A percentile compares a stretch with the other conserved stretches of the same genome.
These are phyloP conservation scores for Chiua virens DNA, from an alignment of 768 basidiomycete genomes.

Conservation along the genomic window DNA sequence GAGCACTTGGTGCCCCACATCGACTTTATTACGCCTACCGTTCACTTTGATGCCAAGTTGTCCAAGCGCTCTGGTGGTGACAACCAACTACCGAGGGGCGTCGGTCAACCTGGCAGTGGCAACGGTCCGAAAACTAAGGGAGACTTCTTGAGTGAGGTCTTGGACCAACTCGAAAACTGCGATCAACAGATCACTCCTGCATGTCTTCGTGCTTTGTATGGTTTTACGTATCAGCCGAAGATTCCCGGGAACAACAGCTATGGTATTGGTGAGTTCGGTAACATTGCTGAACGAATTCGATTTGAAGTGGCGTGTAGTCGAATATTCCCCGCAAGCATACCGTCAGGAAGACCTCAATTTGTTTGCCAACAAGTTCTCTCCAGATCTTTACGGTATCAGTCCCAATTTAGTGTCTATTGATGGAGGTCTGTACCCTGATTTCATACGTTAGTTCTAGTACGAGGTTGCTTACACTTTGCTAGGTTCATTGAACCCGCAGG, in stretches of 20 bases:
- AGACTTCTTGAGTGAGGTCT: conserved; percentile 12
- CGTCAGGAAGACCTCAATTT: conserved; percentile 44
- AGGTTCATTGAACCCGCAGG: conserved; percentile 42
- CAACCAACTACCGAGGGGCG: not conserved
- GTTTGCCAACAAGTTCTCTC: conserved; percentile 39
- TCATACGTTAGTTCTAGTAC: not conserved
- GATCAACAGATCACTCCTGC: conserved; percentile 50
- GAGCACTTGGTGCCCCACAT: conserved; percentile 37
- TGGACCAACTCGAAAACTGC: conserved; percentile 28
- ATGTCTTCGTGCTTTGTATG: conserved; percentile 60
- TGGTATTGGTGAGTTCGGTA: conserved; percentile 43
- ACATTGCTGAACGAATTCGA: not conserved
- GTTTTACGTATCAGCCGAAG: conserved; percentile 48
- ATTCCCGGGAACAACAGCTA: conserved; percentile 48
- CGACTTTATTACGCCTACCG: conserved; percentile 45
- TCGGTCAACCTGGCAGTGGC: conserved; percentile 17
- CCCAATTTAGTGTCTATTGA: conserved; percentile 33
- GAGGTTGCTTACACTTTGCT: conserved; percentile 24
- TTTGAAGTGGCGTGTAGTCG: conserved; percentile 37
- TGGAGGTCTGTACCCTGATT: conserved; percentile 37
- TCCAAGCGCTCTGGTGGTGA: conserved; percentile 14
- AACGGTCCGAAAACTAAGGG: conserved; percentile 21
- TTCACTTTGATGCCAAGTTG: conserved; percentile 38
- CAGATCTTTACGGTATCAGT: conserved; percentile 32
- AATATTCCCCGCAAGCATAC: conserved; percentile 52